These are phyloP conservation scores for Trametes cinnabarina DNA, from an alignment of 768 basidiomycete genomes.

Conservation along the genomic window DNA sequence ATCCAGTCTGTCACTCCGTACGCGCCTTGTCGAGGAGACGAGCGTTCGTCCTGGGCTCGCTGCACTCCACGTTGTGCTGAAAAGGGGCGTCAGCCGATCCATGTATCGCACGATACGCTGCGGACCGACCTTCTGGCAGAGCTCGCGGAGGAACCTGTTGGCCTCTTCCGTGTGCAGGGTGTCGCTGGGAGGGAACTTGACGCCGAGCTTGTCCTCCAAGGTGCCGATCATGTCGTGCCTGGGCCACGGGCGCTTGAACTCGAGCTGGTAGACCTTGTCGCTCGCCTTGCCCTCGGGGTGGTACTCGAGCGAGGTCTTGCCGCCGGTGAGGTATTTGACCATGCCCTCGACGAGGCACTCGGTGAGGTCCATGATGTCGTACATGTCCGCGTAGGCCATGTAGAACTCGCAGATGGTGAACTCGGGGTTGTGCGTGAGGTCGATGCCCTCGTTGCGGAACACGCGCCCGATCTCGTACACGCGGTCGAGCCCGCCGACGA, in stretches of 20 bases:
- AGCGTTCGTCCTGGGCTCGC: slow-evolving; percentile 92
- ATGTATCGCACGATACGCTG: not conserved
- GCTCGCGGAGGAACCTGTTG: slow-evolving; percentile 81
- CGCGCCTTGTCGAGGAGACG: slow-evolving; percentile 90
- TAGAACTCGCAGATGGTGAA: slow-evolving; percentile 99
- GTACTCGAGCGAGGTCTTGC: slow-evolving; percentile 75
- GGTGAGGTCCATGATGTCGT: slow-evolving; percentile 97
- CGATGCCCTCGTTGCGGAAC: slow-evolving; percentile 98
- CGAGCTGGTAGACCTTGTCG: slow-evolving; percentile 67
- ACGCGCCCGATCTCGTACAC: slow-evolving; percentile 99
- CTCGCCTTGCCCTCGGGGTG: slow-evolving; percentile 94
- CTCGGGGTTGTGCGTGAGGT: slow-evolving; percentile 98
- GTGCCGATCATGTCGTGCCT: slow-evolving; percentile 97
- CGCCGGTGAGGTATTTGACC: slow-evolving; percentile 82
- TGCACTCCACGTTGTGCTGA: slow-evolving; percentile 94
- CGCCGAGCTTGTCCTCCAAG: slow-evolving; percentile 87
- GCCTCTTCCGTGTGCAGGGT: slow-evolving; percentile 84
- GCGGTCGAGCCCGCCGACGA: slow-evolving; percentile 95
- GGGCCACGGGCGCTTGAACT: slow-evolving; percentile 97
- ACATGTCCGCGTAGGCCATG: slow-evolving; percentile 99
- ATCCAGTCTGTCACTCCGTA: not conserved
- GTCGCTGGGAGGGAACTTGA: slow-evolving; percentile 92
- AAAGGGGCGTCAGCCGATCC: not conserved
- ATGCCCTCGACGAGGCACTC: slow-evolving; percentile 87
- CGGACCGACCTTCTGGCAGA: slow-evolving; percentile 72